Percentiles rank a stretch among this genome's conserved stretches.
Conservation (phyloP, 257 asterid genomes). For the Linderniella brevidens region DNA sequence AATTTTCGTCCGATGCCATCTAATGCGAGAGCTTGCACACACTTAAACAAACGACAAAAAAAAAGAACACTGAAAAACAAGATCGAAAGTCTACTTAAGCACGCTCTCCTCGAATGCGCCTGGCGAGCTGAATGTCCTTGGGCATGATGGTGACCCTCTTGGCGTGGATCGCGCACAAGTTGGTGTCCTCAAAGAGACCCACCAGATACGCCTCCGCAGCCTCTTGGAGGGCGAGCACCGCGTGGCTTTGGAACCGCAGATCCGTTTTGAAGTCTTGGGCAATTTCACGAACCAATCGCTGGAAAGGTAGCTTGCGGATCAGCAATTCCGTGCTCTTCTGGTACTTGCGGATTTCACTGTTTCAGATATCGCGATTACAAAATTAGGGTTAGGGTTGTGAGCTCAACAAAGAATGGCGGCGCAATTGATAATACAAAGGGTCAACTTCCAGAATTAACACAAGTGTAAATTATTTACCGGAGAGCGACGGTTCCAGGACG, state of each 20-base stretch:
- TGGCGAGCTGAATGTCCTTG: conserved; percentile 61
- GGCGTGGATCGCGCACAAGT: conserved; percentile 60
- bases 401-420: too few species aligned
- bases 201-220: conserved; percentile 67
- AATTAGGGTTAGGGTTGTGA: too few species aligned
- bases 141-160: conserved; percentile 74
- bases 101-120: conserved; percentile 73
- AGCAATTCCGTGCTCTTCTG: conserved; percentile 28
- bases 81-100: too few species aligned
- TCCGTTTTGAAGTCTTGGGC: conserved; percentile 45
- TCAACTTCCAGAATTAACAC: too few species aligned
- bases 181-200: conserved; percentile 63
- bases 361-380: background rate
- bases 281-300: conserved; percentile 41
- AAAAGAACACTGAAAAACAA: background rate
- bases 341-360: conserved; percentile 42
- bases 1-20: too few species aligned
- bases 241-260: conserved; percentile 40
- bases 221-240: conserved; percentile 52
- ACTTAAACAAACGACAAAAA: conserved; percentile 7
- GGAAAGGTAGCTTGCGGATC: conserved; percentile 62
- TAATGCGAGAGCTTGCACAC: too few species aligned
- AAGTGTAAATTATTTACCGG: conserved; percentile 17
- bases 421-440: too few species aligned
- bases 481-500: conserved; percentile 35